Percentiles rank a stretch among this genome's conserved stretches.
Conservation (phyloP, 768 basidiomycete genomes). For the Kwoniella botswanensis region DNA sequence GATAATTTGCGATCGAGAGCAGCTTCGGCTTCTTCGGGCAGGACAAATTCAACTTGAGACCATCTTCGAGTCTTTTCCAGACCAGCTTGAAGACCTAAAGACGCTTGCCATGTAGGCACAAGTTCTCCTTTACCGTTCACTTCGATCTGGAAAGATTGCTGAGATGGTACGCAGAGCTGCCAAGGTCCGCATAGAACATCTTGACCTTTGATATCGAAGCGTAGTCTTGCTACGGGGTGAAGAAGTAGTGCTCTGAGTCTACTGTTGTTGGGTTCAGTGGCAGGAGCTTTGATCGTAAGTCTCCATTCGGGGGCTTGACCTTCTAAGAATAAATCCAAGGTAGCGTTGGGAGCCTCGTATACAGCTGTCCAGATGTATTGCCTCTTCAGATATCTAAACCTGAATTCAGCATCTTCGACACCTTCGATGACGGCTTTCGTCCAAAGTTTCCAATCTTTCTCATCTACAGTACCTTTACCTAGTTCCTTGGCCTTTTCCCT, state of each 20-base stretch:
- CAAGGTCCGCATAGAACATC: constrained; percentile 68
- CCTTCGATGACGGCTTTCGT: constrained; percentile 49
- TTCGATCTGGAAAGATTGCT: constrained; percentile 65
- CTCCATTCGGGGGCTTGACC: constrained; percentile 83
- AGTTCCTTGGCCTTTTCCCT: constrained; percentile 31
- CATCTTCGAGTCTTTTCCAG: constrained; percentile 73
- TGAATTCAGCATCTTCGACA: constrained; percentile 62
- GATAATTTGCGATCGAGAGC: constrained; percentile 78
- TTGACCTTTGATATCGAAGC: constrained; percentile 47
- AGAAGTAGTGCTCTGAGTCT: constrained; percentile 75
- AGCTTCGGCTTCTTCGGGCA: constrained; percentile 60
- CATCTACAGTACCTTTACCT: constrained; percentile 41
- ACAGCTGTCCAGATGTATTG: constrained; percentile 85
- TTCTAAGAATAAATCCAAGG: constrained; percentile 76
- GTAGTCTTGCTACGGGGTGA: constrained; percentile 77
- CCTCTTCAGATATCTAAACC: constrained; percentile 82
- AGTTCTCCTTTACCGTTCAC: constrained; percentile 67
- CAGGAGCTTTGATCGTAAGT: constrained; percentile 73
- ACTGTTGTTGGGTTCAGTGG: constrained; percentile 74
- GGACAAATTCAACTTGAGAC: constrained; percentile 69
- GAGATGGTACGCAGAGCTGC: constrained; percentile 77
- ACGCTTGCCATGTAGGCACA: constrained; percentile 83
- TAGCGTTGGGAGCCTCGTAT: constrained; percentile 73
- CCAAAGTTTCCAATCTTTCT: constrained; percentile 73
- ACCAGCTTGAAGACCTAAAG: constrained; percentile 74